Percentiles rank a stretch among this genome's conserved stretches.
These are phyloP conservation scores for Brassica rapa DNA, from an alignment of 345 rosid species.

Conservation along the genomic window DNA sequence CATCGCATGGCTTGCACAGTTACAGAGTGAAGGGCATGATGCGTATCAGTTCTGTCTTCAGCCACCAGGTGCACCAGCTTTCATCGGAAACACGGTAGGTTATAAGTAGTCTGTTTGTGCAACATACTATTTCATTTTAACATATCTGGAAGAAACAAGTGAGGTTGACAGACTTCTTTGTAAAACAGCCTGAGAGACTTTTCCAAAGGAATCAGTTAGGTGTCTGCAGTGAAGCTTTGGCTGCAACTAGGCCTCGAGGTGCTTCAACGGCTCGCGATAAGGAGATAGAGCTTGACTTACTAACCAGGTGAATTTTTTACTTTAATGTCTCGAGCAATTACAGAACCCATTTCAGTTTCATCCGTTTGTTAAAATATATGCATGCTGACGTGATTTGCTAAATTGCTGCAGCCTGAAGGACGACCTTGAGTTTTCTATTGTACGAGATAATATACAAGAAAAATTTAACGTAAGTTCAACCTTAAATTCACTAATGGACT, in stretches of 20 bases:
- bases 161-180: conserved; percentile 38
- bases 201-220: conserved; percentile 74
- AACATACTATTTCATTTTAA: not conserved
- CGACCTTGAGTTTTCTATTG: conserved; percentile 86
- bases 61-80: conserved; percentile 89
- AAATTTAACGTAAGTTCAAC: conserved; percentile 66
- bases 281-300: conserved; percentile 78
- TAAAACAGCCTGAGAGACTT: conserved; percentile 97
- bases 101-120: not conserved
- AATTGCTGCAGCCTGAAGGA: conserved; percentile 72
- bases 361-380: too few relatives aligned
- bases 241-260: conserved; percentile 91
- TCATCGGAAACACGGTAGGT: conserved; percentile 93
- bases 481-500: not conserved
- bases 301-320: conserved; percentile 57
- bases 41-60: conserved; percentile 92
- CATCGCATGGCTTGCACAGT: conserved; percentile 71
- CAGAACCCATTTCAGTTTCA: too few relatives aligned
- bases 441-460: conserved; percentile 76
- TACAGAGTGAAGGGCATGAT: conserved; percentile 81
- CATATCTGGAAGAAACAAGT: not conserved
- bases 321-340: too few relatives aligned
- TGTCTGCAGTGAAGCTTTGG: conserved; percentile 87
- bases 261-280: conserved; percentile 66
- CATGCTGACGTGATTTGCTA: conserved; percentile 15